Base-by-base conservation (phyloP, 2,329 filamentous ascomycete genomes). In the Colletotrichum sp. region DNA sequence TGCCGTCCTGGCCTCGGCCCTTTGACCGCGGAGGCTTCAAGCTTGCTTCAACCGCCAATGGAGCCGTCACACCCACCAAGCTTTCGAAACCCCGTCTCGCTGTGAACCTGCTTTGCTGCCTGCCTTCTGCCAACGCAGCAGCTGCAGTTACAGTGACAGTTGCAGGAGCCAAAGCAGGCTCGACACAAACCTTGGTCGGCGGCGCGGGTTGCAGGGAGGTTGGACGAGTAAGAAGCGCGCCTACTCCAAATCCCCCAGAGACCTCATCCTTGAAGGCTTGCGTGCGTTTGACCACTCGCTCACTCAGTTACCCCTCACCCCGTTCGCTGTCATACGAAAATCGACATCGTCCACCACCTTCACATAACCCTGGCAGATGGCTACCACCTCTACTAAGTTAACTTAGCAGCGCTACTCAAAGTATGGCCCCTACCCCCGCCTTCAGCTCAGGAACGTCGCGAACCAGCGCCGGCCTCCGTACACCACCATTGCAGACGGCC, bases 141-240 rank as follows among this genome's bases (percentile, higher is more conserved):
- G 69, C 49, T 52, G 59, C 67, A 69, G 71, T 36, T 55, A 49
- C 67, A 59, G 59, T 27, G 5, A 16, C 19, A 55, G 15, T 25
- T 55, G 32, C 27, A 59, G 55, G 12, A 61, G 67, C 57, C 36
- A 22, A 36, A 49, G 67, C 55, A 34, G 39, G 39, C 39, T 29
- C 55, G 32, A 22, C 62, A 39, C 30, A 39, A 49, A 32, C 57
- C 55, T 44, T 67, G 72, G 74, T 52, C 44, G 44, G 44, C 11
- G 4, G 36, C n/a, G n/a, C n/a, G n/a, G 39, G n/a, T 13, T 63
- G 75, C 62, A 75, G 71, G 75, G 75, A 71, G 75, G 75, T 30
- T 77, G 75, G 75, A 44, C 75, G 75, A 77, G 75, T 77, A 73
- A 52, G 70, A 73, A 62, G 73, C 70, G 55, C 73, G 73, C 73